A percentile compares a stretch with the other conserved stretches of the same genome.
Conservation (phyloP, 2,329 filamentous ascomycete species). For the Colletotrichum sp. region DNA sequence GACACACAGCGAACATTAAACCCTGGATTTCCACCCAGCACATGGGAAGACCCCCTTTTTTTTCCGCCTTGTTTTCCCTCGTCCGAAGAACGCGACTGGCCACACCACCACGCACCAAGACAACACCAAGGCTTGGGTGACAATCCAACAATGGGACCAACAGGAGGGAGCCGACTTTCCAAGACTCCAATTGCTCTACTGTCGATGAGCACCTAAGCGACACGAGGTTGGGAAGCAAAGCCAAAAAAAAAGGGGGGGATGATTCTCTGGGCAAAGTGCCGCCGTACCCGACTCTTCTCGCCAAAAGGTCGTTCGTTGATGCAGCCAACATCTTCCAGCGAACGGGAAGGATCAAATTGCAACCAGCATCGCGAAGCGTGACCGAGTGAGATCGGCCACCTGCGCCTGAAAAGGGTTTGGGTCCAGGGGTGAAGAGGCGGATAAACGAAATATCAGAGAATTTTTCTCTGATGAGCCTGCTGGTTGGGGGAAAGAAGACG, state of each 20-base stretch:
- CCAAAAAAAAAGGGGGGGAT: not conserved
- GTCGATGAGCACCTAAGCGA: not conserved
- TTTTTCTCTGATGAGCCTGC: not conserved
- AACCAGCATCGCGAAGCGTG: not conserved
- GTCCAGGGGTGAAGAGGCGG: not conserved
- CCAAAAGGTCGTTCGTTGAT: not conserved
- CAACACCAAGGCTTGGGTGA: not conserved
- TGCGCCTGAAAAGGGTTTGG: not conserved
- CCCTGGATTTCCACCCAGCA: not conserved
- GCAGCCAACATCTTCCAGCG: not conserved
- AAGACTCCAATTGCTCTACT: not conserved
- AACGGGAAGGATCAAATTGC: not conserved
- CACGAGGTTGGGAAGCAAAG: not conserved
- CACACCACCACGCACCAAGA: not conserved
- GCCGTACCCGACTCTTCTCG: not conserved
- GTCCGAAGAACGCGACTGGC: not conserved
- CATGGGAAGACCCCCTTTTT: not conserved
- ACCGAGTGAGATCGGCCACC: not conserved
- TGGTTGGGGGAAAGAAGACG: not conserved
- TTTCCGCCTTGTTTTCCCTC: not conserved
- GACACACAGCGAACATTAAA: not conserved
- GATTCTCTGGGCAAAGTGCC: conserved; percentile 5
- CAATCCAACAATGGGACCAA: not conserved
- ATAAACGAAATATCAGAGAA: not conserved
- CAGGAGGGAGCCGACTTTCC: not conserved